These are phyloP conservation scores for Colletotrichum tanaceti DNA, from an alignment of 2,329 filamentous ascomycete genomes.

Conservation along the genomic window DNA sequence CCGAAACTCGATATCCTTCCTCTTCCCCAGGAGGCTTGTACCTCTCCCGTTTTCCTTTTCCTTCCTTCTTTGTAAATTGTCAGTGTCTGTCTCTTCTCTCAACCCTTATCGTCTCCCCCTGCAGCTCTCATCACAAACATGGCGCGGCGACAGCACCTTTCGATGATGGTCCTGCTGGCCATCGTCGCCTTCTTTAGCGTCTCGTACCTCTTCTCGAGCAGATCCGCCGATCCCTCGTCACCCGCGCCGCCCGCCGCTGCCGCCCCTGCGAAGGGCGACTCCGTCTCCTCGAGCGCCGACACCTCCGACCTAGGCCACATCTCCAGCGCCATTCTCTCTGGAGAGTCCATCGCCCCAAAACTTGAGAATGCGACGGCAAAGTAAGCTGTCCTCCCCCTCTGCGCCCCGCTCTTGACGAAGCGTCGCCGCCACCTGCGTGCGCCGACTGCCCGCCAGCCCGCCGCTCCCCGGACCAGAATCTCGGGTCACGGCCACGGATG, in stretches of 20 bases:
- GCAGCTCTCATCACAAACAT: slow-evolving; percentile 50
- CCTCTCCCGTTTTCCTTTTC: background rate
- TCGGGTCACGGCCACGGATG: background rate
- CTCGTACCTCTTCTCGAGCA: slow-evolving; percentile 68
- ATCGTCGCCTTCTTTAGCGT: slow-evolving; percentile 68
- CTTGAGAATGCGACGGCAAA: slow-evolving; percentile 86
- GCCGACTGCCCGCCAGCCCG: background rate
- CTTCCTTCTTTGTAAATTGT: too few relatives aligned
- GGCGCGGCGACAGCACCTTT: slow-evolving; percentile 65
- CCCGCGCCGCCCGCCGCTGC: slow-evolving; percentile 26
- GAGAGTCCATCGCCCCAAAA: slow-evolving; percentile 81
- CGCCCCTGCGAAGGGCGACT: slow-evolving; percentile 42
- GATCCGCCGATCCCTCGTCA: slow-evolving; percentile 39
- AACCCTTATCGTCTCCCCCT: background rate
- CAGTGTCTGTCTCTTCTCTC: background rate
- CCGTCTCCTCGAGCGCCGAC: slow-evolving; percentile 27
- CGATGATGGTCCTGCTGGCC: slow-evolving; percentile 65
- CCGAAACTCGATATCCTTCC: slow-evolving; percentile 13
- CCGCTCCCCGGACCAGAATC: background rate
- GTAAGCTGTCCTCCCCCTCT: slow-evolving; percentile 54
- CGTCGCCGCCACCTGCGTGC: background rate
- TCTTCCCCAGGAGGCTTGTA: slow-evolving; percentile 8
- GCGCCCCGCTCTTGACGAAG: background rate
- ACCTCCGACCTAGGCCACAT: slow-evolving; percentile 56
- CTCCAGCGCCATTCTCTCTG: slow-evolving; percentile 66